These are phyloP conservation scores for Cryptococcus hybrid DNA, from an alignment of 1,284 basidiomycete genomes.

Conservation along the genomic window DNA sequence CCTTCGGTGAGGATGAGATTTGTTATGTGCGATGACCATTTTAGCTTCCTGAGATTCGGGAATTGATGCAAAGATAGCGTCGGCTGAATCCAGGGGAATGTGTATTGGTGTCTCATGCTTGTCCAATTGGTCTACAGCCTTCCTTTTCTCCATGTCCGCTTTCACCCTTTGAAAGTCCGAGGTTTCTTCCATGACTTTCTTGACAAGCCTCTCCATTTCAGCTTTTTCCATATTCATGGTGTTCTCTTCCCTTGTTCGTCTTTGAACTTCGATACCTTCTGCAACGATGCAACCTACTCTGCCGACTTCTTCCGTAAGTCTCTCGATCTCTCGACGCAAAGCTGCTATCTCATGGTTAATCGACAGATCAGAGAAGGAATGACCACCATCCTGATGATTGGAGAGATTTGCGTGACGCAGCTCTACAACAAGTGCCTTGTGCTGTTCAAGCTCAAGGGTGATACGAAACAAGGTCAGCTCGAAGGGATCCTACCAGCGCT, in stretches of 20 bases:
- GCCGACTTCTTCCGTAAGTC: slow-evolving; percentile 74
- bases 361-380: slow-evolving; percentile 9
- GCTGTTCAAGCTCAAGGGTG: slow-evolving; percentile 70
- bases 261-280: slow-evolving; percentile 70
- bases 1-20: too few relatives aligned
- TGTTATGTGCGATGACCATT: too few relatives aligned
- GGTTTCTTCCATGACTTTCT: slow-evolving; percentile 21
- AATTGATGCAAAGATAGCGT: too few relatives aligned
- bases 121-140: neutral
- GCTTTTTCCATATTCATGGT: slow-evolving; percentile 26
- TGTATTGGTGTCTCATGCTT: too few relatives aligned
- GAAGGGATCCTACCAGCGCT: slow-evolving; percentile 67
- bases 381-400: slow-evolving; percentile 17
- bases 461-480: slow-evolving; percentile 70
- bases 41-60: too few relatives aligned
- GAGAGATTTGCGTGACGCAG: slow-evolving; percentile 52
- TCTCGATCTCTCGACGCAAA: slow-evolving; percentile 53
- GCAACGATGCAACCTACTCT: slow-evolving; percentile 78
- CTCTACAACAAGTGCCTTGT: slow-evolving; percentile 63
- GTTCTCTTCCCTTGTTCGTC: slow-evolving; percentile 40
- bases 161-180: neutral
- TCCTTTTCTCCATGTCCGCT: slow-evolving; percentile 6
- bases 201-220: slow-evolving; percentile 29
- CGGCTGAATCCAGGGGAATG: too few relatives aligned
- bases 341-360: slow-evolving; percentile 57